Evolutionary conservation across 2,329 filamentous ascomycete species (phyloP).

Genomic region (Penicillium polonicum): DNA sequence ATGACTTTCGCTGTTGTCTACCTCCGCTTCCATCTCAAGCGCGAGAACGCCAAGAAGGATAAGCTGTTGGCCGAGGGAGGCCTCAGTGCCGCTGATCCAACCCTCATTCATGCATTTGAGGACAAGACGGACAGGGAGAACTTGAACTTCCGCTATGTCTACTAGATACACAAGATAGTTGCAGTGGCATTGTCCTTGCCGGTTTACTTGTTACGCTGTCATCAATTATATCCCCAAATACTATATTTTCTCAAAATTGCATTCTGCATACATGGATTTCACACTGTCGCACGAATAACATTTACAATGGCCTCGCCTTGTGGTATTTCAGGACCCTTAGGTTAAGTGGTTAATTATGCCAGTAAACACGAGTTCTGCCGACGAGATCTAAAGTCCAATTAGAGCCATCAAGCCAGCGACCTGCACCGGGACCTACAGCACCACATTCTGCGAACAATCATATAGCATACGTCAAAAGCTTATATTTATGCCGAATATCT

Average conservation of each 20-base stretch:
- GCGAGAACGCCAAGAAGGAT: conserved; percentile 60
- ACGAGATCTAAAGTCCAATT: not conserved
- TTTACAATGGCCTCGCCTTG: not conserved
- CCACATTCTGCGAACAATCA: no score
- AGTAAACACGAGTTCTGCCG: no score
- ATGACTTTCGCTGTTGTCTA: conserved; percentile 47
- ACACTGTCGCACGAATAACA: no score
- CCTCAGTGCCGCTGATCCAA: conserved; percentile 41
- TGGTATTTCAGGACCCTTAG: not conserved
- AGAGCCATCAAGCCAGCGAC: no score
- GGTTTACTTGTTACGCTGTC: not conserved
- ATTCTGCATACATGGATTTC: not conserved
- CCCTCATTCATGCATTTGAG: conserved; percentile 57
- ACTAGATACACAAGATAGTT: conserved; percentile 28
- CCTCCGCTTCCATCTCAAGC: conserved; percentile 6
- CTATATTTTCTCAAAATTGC: not conserved
- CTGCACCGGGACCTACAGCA: no score
- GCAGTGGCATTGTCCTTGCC: not conserved
- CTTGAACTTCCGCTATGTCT: conserved; percentile 59
- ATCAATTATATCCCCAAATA: not conserved
- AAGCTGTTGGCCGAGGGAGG: conserved; percentile 45
- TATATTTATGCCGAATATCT: no score
- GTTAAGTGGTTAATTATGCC: not conserved
- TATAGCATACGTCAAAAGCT: no score
- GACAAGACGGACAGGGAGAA: conserved; percentile 65